Evolutionary conservation across 176 grass and related monocot species (phyloP).

Genomic region (Lolium multiflorum): DNA sequence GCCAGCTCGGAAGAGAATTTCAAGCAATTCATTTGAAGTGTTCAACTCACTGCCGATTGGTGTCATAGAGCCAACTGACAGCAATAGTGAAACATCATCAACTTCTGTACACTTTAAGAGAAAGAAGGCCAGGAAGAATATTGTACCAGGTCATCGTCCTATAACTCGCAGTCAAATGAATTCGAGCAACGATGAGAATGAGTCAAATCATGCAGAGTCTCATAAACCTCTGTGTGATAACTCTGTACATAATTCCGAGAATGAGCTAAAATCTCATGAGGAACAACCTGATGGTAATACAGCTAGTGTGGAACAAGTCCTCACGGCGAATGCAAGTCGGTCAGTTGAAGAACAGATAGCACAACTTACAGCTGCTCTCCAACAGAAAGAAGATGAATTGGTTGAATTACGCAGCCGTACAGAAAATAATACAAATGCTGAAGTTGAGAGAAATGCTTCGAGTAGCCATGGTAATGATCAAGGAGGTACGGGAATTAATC

Average conservation of each 20-base stretch:
- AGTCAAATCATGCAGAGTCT: too few species aligned
- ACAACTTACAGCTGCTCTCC: neutral
- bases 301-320: neutral
- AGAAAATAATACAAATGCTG: too few species aligned
- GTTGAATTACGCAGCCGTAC: too few species aligned
- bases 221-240: too few species aligned
- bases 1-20: neutral
- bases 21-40: neutral
- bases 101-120: neutral
- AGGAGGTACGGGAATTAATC: too few species aligned
- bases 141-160: neutral
- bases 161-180: neutral
- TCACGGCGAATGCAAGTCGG: neutral
- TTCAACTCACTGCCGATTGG: neutral
- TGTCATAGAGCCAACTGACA: neutral
- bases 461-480: too few species aligned
- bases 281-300: too few species aligned
- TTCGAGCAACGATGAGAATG: neutral
- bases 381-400: neutral
- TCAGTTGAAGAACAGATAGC: neutral
- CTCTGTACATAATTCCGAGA: neutral
- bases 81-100: neutral
- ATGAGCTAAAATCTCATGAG: neutral
- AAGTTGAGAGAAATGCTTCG: neutral
- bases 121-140: neutral